These are phyloP conservation scores for Paraphoma chrysanthemicola DNA, from an alignment of 2,329 filamentous ascomycete species.

Conservation along the genomic window DNA sequence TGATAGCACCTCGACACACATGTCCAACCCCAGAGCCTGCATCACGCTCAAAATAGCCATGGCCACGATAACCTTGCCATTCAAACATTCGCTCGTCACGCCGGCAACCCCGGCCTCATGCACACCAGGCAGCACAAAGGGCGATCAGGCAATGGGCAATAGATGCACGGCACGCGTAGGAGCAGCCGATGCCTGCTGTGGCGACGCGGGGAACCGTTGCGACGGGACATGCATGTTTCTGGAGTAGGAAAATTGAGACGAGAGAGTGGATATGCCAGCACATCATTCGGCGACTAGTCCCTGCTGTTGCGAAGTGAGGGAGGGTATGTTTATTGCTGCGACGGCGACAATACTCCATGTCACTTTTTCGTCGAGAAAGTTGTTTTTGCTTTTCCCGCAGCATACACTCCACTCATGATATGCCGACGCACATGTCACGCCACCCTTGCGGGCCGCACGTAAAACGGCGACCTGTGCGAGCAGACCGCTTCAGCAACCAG, in stretches of 20 bases:
- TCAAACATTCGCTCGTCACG: neutral
- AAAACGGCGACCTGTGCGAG: conserved; percentile 6
- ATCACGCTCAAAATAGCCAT: conserved; percentile 20
- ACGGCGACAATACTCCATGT: conserved; percentile 9
- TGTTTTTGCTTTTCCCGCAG: conserved; percentile 7
- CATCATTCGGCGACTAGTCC: neutral
- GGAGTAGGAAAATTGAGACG: neutral
- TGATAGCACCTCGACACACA: conserved; percentile 6
- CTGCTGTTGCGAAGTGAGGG: neutral
- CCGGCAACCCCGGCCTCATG: conserved; percentile 4
- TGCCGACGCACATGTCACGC: conserved; percentile 22
- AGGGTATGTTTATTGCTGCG: neutral
- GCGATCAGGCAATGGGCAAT: conserved; percentile 21
- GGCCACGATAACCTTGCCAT: conserved; percentile 23
- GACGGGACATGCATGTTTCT: conserved; percentile 11
- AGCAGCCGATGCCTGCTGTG: conserved; percentile 13
- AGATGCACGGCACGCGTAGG: conserved; percentile 16
- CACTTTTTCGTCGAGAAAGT: neutral
- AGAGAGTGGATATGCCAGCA: neutral
- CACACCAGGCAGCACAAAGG: conserved; percentile 14
- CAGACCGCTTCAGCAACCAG: conserved; percentile 7
- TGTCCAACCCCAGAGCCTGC: conserved; percentile 18
- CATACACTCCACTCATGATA: neutral
- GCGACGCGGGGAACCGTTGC: conserved; percentile 18
- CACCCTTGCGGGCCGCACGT: conserved; percentile 21